These are phyloP conservation scores for Pezicula neosporulosa DNA, from an alignment of 2,329 filamentous ascomycete species.

Conservation along the genomic window DNA sequence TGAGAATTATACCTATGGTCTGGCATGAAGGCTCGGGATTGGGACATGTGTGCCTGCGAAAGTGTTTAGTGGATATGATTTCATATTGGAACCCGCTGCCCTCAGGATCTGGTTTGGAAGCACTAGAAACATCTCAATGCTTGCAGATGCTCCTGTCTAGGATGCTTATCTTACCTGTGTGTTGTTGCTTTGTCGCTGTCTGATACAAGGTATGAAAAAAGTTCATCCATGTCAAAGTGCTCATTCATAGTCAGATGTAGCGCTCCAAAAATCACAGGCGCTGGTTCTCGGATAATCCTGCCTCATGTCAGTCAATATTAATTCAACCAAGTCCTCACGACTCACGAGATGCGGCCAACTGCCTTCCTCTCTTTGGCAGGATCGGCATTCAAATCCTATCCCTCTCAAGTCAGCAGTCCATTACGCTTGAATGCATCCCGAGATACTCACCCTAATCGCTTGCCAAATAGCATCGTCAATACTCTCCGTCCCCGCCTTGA, in stretches of 20 bases:
- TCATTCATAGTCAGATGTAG: constrained; percentile 54
- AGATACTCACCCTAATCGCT: constrained; percentile 14
- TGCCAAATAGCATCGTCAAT: constrained; percentile 24
- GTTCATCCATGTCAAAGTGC: constrained; percentile 60
- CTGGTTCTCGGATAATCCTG: constrained; percentile 57
- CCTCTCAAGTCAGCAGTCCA: constrained; percentile 1
- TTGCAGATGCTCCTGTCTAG: constrained; percentile 16
- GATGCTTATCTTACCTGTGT: constrained; percentile 32
- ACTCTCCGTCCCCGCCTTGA: constrained; percentile 12
- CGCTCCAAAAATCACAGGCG: constrained; percentile 55
- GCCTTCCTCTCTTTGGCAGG: constrained; percentile 11
- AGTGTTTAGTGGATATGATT: constrained; percentile 11
- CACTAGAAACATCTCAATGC: no score
- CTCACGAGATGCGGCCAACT: constrained; percentile 19
- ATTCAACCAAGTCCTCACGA: background rate
- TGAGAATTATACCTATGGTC: constrained; percentile 20
- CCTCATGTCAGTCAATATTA: background rate
- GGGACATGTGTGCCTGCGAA: constrained; percentile 11
- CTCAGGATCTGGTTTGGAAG: no score
- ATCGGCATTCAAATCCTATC: constrained; percentile 19
- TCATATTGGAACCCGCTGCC: no score
- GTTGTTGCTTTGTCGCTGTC: constrained; percentile 30
- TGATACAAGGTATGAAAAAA: constrained; percentile 51
- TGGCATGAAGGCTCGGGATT: constrained; percentile 17
- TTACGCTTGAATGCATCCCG: background rate